Conservation (phyloP, 2,329 filamentous ascomycete species). For the Sclerotinia spermophila region DNA sequence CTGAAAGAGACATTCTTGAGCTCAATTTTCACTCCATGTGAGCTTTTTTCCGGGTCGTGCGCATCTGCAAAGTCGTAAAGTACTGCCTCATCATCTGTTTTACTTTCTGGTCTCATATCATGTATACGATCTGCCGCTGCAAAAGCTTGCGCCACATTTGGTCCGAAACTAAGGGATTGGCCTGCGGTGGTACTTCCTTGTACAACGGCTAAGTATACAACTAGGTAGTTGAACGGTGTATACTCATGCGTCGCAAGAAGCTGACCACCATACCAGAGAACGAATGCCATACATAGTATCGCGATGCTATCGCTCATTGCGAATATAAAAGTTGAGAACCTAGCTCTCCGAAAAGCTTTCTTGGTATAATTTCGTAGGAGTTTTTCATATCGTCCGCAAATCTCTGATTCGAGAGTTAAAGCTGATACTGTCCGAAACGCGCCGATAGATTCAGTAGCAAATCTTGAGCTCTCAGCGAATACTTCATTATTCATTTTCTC, state of each 20-base stretch:
- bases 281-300: slow-evolving; percentile 53
- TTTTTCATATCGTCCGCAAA: slow-evolving; percentile 47
- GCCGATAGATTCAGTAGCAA: slow-evolving; percentile 59
- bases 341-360: slow-evolving; percentile 47
- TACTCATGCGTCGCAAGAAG: slow-evolving; percentile 38
- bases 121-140: slow-evolving; percentile 59
- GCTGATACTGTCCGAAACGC: slow-evolving; percentile 61
- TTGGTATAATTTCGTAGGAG: slow-evolving; percentile 48
- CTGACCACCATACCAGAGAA: slow-evolving; percentile 46
- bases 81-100: slow-evolving; percentile 6
- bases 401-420: slow-evolving; percentile 58
- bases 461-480: slow-evolving; percentile 59
- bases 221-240: slow-evolving; percentile 47
- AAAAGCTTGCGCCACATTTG: slow-evolving; percentile 55
- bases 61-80: slow-evolving; percentile 19
- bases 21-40: slow-evolving; percentile 45
- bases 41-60: slow-evolving; percentile 42
- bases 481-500: slow-evolving; percentile 54
- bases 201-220: slow-evolving; percentile 51
- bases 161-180: slow-evolving; percentile 49
- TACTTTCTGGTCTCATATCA: slow-evolving; percentile 31
- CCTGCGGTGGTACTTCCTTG: slow-evolving; percentile 51
- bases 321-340: slow-evolving; percentile 49
- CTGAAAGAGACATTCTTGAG: slow-evolving; percentile 55
- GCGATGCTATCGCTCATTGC: slow-evolving; percentile 53